Percentiles rank a stretch among this genome's conserved stretches.
phyloP scores from a whole-genome alignment of 768 basidiomycete species.

The Bullera alba region DNA sequence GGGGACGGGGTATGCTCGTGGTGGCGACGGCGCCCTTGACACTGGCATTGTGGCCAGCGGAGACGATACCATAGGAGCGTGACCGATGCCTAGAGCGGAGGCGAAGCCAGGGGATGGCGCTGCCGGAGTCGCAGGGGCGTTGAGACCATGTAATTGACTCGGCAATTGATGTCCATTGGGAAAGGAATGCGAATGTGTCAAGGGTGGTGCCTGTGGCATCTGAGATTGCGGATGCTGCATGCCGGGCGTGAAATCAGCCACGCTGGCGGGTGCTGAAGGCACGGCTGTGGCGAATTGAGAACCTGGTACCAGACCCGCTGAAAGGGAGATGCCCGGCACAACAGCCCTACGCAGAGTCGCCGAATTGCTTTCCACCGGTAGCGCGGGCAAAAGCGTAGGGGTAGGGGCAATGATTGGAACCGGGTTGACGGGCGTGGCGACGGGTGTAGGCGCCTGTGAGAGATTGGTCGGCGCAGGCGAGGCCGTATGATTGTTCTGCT shows the following conservation, averaged over 20 bases:
- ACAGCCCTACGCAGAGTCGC: constrained; percentile 12
- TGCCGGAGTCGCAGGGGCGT: constrained; percentile 26
- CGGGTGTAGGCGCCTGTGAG: constrained; percentile 3
- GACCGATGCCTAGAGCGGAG: constrained; percentile 21
- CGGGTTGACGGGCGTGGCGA: too few relatives aligned
- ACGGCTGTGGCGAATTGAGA: too few relatives aligned
- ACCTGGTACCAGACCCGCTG: too few relatives aligned
- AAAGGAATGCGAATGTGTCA: constrained; percentile 46
- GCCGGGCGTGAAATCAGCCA: too few relatives aligned
- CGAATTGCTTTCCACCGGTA: constrained; percentile 22
- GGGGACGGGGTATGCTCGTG: constrained; percentile 23
- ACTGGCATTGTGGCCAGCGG: constrained; percentile 37
- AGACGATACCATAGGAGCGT: constrained; percentile 37
- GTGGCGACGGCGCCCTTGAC: constrained; percentile 33
- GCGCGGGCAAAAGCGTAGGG: constrained; percentile 14
- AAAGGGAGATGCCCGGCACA: too few relatives aligned
- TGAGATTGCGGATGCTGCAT: too few relatives aligned
- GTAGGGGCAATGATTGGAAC: background rate
- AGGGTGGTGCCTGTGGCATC: constrained; percentile 27
- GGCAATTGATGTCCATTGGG: constrained; percentile 43
- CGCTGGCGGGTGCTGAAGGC: too few relatives aligned
- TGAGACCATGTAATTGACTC: constrained; percentile 25
- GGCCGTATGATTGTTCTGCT: constrained; percentile 4
- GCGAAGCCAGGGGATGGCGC: constrained; percentile 23
- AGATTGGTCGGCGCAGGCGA: constrained; percentile 6